Conservation (phyloP, 2,329 filamentous ascomycete species). For the Amesomyces nigricolor region DNA sequence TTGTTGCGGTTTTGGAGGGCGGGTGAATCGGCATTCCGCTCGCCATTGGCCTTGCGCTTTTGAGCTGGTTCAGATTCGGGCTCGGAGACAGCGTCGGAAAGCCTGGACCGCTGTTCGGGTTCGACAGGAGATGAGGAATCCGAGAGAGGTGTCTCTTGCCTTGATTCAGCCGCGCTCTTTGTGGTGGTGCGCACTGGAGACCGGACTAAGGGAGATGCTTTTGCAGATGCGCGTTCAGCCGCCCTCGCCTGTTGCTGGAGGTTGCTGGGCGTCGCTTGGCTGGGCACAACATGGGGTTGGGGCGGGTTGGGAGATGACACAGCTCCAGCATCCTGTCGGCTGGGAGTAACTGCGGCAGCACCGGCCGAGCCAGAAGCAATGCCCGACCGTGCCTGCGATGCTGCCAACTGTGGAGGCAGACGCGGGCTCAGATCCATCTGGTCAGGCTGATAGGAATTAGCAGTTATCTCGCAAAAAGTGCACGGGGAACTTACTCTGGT, state of each 20-base stretch:
- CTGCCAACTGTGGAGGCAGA: neutral
- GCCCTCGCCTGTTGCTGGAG: neutral
- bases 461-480: neutral
- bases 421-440: neutral
- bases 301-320: too few species aligned
- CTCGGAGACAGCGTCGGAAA: neutral
- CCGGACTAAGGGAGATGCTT: neutral
- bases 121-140: neutral
- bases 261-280: too few species aligned
- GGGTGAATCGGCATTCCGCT: neutral
- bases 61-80: neutral
- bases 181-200: neutral
- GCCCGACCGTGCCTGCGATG: neutral
- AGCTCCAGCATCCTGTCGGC: too few species aligned
- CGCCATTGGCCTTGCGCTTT: conserved; percentile 15
- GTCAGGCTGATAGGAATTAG: neutral
- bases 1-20: conserved; percentile 1
- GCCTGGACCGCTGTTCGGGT: neutral
- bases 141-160: neutral
- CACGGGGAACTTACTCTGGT: neutral
- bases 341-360: too few species aligned
- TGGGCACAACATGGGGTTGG: too few species aligned
- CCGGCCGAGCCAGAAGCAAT: too few species aligned
- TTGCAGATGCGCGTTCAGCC: neutral
- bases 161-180: neutral